These are phyloP conservation scores for Guyanaporus albipodus DNA, from an alignment of 768 basidiomycete species.

Conservation along the genomic window DNA sequence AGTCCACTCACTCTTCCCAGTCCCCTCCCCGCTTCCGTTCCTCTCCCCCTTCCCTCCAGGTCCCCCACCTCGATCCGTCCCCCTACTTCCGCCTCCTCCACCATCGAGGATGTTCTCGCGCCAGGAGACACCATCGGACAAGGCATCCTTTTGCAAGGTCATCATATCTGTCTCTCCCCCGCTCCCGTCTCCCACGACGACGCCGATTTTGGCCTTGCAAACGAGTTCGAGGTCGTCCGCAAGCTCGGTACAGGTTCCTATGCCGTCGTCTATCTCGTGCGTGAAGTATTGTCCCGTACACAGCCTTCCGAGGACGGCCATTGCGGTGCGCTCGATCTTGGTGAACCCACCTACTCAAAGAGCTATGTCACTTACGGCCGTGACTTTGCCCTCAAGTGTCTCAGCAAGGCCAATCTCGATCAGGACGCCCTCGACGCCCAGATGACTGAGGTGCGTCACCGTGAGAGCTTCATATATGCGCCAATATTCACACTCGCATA, in stretches of 20 bases:
- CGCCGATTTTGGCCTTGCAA: conserved; percentile 47
- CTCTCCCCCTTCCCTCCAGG: conserved; percentile 35
- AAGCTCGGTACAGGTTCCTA: conserved; percentile 87
- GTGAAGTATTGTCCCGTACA: conserved; percentile 51
- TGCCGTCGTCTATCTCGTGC: conserved; percentile 91
- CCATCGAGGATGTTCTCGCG: conserved; percentile 50
- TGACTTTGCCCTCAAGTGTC: conserved; percentile 92
- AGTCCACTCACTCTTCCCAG: conserved; percentile 35
- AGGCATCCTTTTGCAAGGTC: conserved; percentile 61
- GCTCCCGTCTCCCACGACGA: conserved; percentile 30
- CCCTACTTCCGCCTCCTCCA: conserved; percentile 31
- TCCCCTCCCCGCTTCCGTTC: conserved; percentile 30
- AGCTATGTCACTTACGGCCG: conserved; percentile 56
- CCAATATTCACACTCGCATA: conserved; percentile 28
- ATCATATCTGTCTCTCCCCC: conserved; percentile 57
- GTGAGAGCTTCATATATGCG: conserved; percentile 4
- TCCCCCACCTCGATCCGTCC: conserved; percentile 30
- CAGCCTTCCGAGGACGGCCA: conserved; percentile 50
- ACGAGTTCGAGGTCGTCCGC: conserved; percentile 79
- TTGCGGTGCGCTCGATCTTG: conserved; percentile 53
- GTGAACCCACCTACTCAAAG: conserved; percentile 35
- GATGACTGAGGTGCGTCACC: conserved; percentile 71
- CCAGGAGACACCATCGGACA: conserved; percentile 74
- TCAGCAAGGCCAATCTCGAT: conserved; percentile 91
- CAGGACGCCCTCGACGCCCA: conserved; percentile 85